Conservation (phyloP, 2,329 filamentous ascomycete species). For the Moelleriella libera region DNA sequence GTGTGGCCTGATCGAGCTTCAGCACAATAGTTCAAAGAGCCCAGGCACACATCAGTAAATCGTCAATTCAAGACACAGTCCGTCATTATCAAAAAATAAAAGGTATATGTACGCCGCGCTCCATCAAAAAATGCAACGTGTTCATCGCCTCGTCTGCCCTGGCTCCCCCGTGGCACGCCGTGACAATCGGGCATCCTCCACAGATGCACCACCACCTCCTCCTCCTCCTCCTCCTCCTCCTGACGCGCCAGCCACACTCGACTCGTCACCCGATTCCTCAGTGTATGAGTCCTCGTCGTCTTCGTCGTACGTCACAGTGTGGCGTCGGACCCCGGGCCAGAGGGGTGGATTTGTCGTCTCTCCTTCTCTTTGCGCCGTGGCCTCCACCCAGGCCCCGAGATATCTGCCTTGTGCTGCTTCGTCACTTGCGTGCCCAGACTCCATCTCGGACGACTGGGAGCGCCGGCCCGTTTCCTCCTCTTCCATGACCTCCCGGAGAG, state of each 20-base stretch:
- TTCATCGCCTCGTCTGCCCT: neutral
- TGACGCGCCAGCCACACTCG: neutral
- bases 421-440: constrained; percentile 7
- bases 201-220: neutral
- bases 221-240: neutral
- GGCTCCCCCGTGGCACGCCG: neutral
- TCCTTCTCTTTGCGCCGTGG: constrained; percentile 10
- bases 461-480: constrained; percentile 26
- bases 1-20: no score
- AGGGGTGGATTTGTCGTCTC: constrained; percentile 21
- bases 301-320: constrained; percentile 16
- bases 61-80: no score
- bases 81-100: no score
- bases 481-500: constrained; percentile 40
- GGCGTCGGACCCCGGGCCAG: constrained; percentile 25
- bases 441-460: constrained; percentile 3
- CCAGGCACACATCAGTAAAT: no score
- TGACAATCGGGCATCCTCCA: neutral
- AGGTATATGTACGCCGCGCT: no score
- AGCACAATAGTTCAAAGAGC: no score
- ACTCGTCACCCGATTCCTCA: constrained; percentile 1
- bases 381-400: neutral
- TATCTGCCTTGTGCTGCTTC: constrained; percentile 9
- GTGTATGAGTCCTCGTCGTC: constrained; percentile 17
- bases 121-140: no score